phyloP scores from a whole-genome alignment of 805 yeast genomes.

The Metschnikowia arizonensis region DNA sequence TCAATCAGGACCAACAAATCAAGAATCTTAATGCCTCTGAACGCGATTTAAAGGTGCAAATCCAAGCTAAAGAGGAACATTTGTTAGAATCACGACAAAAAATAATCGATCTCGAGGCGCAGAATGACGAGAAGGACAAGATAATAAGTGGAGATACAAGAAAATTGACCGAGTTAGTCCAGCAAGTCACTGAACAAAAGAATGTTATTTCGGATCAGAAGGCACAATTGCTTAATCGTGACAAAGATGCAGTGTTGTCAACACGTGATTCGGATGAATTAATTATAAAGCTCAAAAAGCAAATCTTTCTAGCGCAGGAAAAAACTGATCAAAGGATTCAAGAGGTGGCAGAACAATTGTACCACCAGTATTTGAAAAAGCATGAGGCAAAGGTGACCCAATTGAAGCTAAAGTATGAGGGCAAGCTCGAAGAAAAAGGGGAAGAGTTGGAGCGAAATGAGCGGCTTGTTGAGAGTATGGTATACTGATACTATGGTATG shows the following conservation, averaged over 20 bases:
- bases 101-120: constrained; percentile 28
- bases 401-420: constrained; percentile 27
- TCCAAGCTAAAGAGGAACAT: constrained; percentile 8
- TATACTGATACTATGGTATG: too few relatives aligned
- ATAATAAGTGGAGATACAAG: constrained; percentile 29
- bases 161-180: constrained; percentile 28
- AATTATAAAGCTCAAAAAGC: constrained; percentile 23
- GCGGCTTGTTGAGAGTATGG: constrained; percentile 39
- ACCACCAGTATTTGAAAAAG: constrained; percentile 69
- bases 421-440: constrained; percentile 40
- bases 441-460: constrained; percentile 45
- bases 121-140: constrained; percentile 28
- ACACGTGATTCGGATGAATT: constrained; percentile 13
- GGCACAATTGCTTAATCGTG: constrained; percentile 1
- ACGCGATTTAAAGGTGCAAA: constrained; percentile 6
- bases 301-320: constrained; percentile 36
- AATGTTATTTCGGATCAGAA: constrained; percentile 10
- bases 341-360: constrained; percentile 64
- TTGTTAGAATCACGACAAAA: constrained; percentile 14
- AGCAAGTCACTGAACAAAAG: constrained; percentile 21
- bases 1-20: constrained; percentile 1
- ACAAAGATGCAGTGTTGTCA: constrained; percentile 1
- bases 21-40: not conserved
- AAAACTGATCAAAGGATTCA: constrained; percentile 54
- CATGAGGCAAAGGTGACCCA: constrained; percentile 71